Percentiles rank a stretch among this genome's conserved stretches.
Conservation (phyloP, 2,329 filamentous ascomycete genomes). For the Trichoderma sp. region DNA sequence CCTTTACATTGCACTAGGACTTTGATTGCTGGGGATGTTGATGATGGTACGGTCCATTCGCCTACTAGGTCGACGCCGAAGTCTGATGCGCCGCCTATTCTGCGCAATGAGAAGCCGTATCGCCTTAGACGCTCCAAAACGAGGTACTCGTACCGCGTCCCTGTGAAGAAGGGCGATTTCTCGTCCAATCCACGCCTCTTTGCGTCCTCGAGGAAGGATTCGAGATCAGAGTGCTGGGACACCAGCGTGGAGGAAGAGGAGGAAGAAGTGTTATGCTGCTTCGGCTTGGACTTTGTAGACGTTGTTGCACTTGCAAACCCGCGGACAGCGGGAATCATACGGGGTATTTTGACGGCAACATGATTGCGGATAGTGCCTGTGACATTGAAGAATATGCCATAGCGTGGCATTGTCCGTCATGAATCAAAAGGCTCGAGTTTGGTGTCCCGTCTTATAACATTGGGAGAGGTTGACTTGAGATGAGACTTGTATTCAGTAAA, state of each 20-base stretch:
- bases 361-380: neutral
- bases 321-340: neutral
- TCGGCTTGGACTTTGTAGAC: conserved; percentile 22
- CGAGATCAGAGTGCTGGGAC: conserved; percentile 58
- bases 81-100: conserved; percentile 66
- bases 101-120: conserved; percentile 62
- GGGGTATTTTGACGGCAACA: neutral
- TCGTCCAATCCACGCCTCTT: conserved; percentile 52
- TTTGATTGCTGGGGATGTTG: conserved; percentile 37
- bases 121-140: conserved; percentile 53
- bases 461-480: neutral
- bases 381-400: neutral
- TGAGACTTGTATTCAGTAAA: neutral
- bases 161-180: conserved; percentile 60
- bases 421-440: neutral
- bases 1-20: conserved; percentile 69
- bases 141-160: conserved; percentile 76
- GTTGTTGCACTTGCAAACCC: conserved; percentile 23
- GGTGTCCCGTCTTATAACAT: neutral
- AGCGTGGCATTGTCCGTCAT: conserved; percentile 1
- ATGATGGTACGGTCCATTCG: conserved; percentile 58
- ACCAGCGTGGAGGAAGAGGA: neutral
- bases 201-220: conserved; percentile 64
- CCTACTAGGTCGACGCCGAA: conserved; percentile 73
- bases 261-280: conserved; percentile 26